Evolutionary conservation across 805 yeast species (phyloP), one percentile per base, ranked within the genome.

Genomic region (Isabelozyma gotoi): DNA sequence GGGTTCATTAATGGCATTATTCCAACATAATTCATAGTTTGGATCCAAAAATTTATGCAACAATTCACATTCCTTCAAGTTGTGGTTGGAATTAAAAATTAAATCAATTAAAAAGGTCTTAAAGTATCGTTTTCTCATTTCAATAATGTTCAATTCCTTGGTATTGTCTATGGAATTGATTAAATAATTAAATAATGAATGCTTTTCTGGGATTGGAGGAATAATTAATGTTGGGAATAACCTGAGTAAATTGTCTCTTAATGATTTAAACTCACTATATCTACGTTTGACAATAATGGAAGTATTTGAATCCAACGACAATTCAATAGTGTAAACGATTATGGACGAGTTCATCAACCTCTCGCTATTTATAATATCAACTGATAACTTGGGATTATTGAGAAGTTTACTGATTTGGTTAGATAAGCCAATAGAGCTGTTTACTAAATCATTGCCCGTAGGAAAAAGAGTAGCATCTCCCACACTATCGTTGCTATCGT

Each of bases 31-130:
- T 48, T 76, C 80, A 40, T 68, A 71, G 57, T 66, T 61, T 5
- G 81, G 80, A 50, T 78, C 82, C 27, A 79, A 55, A 46, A 80
- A 80, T 49, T 76, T 76, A 43, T 54, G 67, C 10, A 77, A 45
- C 12, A 79, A 52, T 0, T 56, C 58, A 31, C 79, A 73, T 10
- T 59, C 48, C 19, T 60, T 53, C 5, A 79, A 50, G 11, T 55
- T 58, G 21, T 52, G 50, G 47, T 55, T 43, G 7, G 65, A 55
- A 45, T 67, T 68, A 5, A 55, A 52, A 4, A 67, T 51, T 29
- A 79, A 51, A 42, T 71, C 74, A 18, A 60, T 56, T 34, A 80
- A 57, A 43, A 79, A 79, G 43, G 62, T 62, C 40, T 65, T 65
- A 44, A 80, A 67, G 40, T 71, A 59, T 39, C 82, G 59, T 33